Base-by-base conservation (phyloP, 2,329 filamentous ascomycete genomes). In the Hypoxylon sp. region DNA sequence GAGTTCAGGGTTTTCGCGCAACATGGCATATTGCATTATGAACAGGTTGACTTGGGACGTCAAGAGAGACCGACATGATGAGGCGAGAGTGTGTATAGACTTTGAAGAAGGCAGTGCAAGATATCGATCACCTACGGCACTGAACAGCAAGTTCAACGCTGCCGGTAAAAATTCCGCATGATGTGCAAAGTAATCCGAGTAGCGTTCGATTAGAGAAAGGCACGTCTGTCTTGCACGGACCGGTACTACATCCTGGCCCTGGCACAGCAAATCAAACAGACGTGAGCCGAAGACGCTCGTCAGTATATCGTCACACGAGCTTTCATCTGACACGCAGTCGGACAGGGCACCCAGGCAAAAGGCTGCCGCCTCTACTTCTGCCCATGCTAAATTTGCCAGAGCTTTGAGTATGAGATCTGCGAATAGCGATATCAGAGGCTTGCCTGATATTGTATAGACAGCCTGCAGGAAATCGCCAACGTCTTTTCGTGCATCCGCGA, bases 391-490 rank as follows among this genome's bases (percentile, higher is more conserved):
- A 6, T 76, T 78, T 15, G 77, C 72, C 15, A 87, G 74, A 2
- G 84, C 81, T 58, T 82, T 79, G 30, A 87, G 76, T 19, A 85
- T 80, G n/a, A 86, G 72, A 46, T 85, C 80, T 41, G 82, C 82
- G 68, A 91, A 89, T 6, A 82, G 82, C 1, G 81, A 79, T 41
- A 91, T 79, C 10, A 91, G 76, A 34, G 81, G 76, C 22, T 83
- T 79, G 0, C 87, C 87, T 43, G 85, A 82, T 15, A 90, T 77
- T 2, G 88, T 82, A 69, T 89, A 94, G 2, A 89, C 85, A 1
- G 90, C 88, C 68, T 93, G 87, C 26, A 95, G 81, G 52, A 95
- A 84, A 74, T 96, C 92, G 52, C 86, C 84, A n/a, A 94, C 88
- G 71, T 96, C 92, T 69, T 91, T 89, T 28, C 92, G 85, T 49